These are phyloP conservation scores for Malbranchea zuffiana DNA, from an alignment of 2,329 filamentous ascomycete species.

Conservation along the genomic window DNA sequence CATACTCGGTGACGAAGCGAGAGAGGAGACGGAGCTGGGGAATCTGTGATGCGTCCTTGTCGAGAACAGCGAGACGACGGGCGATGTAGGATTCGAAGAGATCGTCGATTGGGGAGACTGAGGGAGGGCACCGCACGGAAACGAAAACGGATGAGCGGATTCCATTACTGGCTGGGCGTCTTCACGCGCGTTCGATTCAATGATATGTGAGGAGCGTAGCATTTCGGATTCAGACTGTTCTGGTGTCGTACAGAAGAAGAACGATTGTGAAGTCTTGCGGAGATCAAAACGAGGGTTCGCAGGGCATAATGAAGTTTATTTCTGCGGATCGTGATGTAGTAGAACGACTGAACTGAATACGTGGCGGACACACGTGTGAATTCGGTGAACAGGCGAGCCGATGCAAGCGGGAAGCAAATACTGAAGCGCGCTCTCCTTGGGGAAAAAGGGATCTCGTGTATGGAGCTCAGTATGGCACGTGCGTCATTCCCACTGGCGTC, in stretches of 20 bases:
- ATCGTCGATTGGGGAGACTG: constrained; percentile 25
- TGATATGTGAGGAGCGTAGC: constrained; percentile 27
- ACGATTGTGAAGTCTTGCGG: neutral
- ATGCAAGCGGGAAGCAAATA: neutral
- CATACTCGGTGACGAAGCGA: constrained; percentile 49
- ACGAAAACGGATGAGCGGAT: too few species aligned
- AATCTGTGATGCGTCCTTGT: constrained; percentile 29
- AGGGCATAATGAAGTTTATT: neutral
- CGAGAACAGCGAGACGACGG: constrained; percentile 32
- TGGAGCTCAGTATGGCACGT: too few species aligned
- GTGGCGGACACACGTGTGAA: neutral
- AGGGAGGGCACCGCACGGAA: too few species aligned
- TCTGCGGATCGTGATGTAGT: neutral
- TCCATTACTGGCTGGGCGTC: constrained; percentile 21
- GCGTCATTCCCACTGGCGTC: too few species aligned
- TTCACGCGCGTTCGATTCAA: constrained; percentile 25
- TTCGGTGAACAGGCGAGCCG: neutral
- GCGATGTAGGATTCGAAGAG: constrained; percentile 31
- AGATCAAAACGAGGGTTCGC: neutral
- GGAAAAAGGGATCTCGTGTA: too few species aligned
- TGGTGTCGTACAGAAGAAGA: neutral
- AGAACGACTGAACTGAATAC: neutral
- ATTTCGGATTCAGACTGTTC: constrained; percentile 15
- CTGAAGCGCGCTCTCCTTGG: too few species aligned
- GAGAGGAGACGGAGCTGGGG: constrained; percentile 65